Base-by-base conservation (phyloP, 192 early-diverging fungal species). In the Linderina pennispora region DNA sequence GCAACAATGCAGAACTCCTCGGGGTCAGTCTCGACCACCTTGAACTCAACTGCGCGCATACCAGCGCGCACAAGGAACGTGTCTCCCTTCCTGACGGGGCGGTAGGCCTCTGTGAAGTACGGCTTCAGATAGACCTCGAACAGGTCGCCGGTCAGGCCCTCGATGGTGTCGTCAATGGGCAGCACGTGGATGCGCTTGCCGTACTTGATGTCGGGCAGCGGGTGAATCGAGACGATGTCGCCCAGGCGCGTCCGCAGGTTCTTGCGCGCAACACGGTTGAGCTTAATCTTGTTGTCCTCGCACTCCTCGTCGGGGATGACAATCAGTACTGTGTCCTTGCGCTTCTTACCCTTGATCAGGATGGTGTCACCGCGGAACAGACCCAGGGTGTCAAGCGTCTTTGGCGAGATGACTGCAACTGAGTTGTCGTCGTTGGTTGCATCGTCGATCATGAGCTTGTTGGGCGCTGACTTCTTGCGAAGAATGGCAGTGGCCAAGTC, bases 1-100 rank as follows among this genome's bases (percentile, higher is more conserved):
- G 89, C 90, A 36, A 99, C 94, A 69, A 94, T 96, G 71, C 93
- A 96, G 75, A 94, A 99, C 33, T 91, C 90, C 15, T 85, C 82
- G 15, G 94, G 94, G 40, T 97, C 96, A 4, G 79, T 82, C 58
- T 97, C 93, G 15, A 99, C 87, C 15, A 99, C 85, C 77, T 99
- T 99, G 82, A 99, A 99, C 67, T 99, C 96, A 11, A 99, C 94
- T 21, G 90, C 89, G 36, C 96, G 75, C 96, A 99, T 99, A 44
- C 87, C 90, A 39, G 88, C 96, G 39, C 92, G 80, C 23, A 97
- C 92, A 45, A 94, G 57, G 77, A 99, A 99, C 28, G 82, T 63
- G 64, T 99, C 94, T 10, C 93, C 96, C 71, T 91, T 92, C 49
- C 89, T 76, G 23, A 99, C 89, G 36, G 96, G 96, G 50, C 96